Evolutionary conservation across 129 eudicot genomes (phyloP).

Genomic region (Flaveria sonorensis): DNA sequence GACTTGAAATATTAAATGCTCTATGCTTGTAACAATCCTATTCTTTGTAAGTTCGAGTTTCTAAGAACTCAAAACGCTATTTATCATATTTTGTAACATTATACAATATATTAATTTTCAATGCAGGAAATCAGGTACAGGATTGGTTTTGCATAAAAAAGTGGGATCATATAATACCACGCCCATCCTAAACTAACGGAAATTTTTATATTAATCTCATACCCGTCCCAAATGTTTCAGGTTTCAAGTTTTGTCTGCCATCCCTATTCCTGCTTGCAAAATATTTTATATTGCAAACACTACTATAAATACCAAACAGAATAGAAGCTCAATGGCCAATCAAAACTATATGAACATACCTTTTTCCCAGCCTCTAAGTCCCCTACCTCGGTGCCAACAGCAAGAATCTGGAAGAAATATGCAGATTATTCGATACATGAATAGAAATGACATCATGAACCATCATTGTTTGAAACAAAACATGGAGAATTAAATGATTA

Average conservation of each 20-base stretch:
- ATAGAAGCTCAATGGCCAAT: neutral
- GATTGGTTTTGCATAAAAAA: too few relatives aligned
- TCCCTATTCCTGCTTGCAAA: neutral
- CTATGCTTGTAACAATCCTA: too few relatives aligned
- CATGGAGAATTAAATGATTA: neutral
- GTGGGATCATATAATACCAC: too few relatives aligned
- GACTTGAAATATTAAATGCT: neutral
- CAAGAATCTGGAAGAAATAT: constrained; percentile 54
- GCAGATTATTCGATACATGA: neutral
- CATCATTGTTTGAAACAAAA: neutral
- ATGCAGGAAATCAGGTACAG: too few relatives aligned
- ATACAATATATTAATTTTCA: too few relatives aligned
- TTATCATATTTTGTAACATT: too few relatives aligned
- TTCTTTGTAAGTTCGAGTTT: neutral
- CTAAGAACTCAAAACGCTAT: neutral
- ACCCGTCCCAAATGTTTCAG: neutral
- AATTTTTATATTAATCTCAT: neutral
- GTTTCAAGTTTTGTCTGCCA: neutral
- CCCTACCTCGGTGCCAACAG: constrained; percentile 82
- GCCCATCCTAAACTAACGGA: neutral
- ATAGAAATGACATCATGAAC: constrained; percentile 8
- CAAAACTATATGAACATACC: constrained; percentile 43
- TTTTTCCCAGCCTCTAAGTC: constrained; percentile 84
- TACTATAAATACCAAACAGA: constrained; percentile 3
- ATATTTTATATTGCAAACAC: neutral